These are phyloP conservation scores for Candida tammaniensis DNA, from an alignment of 805 yeast genomes.

Conservation along the genomic window DNA sequence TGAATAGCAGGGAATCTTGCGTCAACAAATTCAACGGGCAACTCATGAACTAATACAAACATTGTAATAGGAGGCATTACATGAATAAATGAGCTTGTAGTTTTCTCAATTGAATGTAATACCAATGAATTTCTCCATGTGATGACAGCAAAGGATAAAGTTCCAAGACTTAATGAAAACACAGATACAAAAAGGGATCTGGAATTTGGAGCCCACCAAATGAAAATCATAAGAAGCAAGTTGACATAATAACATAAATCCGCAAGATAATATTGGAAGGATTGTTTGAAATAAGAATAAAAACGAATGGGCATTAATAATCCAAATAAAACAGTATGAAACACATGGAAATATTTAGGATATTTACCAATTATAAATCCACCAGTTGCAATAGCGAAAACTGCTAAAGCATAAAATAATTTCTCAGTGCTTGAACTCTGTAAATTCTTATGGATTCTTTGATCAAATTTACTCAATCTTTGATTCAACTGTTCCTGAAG, in stretches of 20 bases:
- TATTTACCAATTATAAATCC: slow-evolving; percentile 77
- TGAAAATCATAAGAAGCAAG: slow-evolving; percentile 58
- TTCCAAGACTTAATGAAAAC: slow-evolving; percentile 84
- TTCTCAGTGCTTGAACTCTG: slow-evolving; percentile 56
- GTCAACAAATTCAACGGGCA: slow-evolving; percentile 51
- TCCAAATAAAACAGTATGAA: slow-evolving; percentile 60
- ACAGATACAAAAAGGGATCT: slow-evolving; percentile 73
- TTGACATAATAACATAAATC: slow-evolving; percentile 94
- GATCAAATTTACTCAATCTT: slow-evolving; percentile 33
- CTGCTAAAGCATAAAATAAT: slow-evolving; percentile 71
- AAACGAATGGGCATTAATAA: slow-evolving; percentile 80
- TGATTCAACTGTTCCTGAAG: slow-evolving; percentile 31
- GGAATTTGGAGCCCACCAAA: slow-evolving; percentile 83
- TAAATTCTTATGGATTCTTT: slow-evolving; percentile 31
- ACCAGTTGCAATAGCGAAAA: slow-evolving; percentile 61
- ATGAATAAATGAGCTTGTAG: slow-evolving; percentile 88
- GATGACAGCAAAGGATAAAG: slow-evolving; percentile 87
- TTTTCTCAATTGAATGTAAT: slow-evolving; percentile 86
- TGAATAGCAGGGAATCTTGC: slow-evolving; percentile 80
- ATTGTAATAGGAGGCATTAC: slow-evolving; percentile 84
- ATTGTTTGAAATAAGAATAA: slow-evolving; percentile 74
- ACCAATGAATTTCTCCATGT: slow-evolving; percentile 96
- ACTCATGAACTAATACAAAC: slow-evolving; percentile 81
- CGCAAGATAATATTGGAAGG: slow-evolving; percentile 84
- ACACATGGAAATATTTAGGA: slow-evolving; percentile 74